Conservation (phyloP, 768 basidiomycete species). For the Rubroboletus pulcherrimus region DNA sequence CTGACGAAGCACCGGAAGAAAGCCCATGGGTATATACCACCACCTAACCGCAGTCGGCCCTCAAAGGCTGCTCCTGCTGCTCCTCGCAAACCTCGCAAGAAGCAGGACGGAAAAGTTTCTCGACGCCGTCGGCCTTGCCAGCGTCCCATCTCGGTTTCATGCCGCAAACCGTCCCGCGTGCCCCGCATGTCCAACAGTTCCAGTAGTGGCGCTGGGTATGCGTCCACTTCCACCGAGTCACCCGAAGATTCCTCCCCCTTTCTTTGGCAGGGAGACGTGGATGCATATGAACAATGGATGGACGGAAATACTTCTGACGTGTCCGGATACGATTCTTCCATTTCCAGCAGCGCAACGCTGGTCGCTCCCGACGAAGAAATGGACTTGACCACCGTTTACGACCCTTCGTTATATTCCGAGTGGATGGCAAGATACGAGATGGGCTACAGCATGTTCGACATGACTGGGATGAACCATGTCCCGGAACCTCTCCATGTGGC, state of each 20-base stretch:
- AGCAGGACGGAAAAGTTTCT: not conserved
- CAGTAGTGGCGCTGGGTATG: not conserved
- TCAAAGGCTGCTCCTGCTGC: not conserved
- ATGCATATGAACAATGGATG: not conserved
- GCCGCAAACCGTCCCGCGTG: not conserved
- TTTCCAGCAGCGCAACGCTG: not conserved
- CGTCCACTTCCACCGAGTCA: not conserved
- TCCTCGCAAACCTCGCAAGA: not conserved
- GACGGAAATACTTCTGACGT: not conserved
- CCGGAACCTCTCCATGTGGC: not conserved
- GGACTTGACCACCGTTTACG: not conserved
- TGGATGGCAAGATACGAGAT: conserved; percentile 10
- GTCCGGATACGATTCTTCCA: not conserved
- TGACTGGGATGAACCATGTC: not conserved
- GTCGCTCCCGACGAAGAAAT: not conserved
- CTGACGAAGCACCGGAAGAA: conserved; percentile 26
- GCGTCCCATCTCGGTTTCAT: not conserved
- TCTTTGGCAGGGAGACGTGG: not conserved
- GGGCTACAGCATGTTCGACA: not conserved
- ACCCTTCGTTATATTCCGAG: not conserved
- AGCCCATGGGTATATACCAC: conserved; percentile 19
- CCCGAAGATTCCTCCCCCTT: not conserved
- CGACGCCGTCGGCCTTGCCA: not conserved
- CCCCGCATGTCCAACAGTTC: not conserved
- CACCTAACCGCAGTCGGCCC: not conserved